Evolutionary conservation across 2,329 filamentous ascomycete species (phyloP), one percentile per base, ranked within the genome.

Genomic region (Amauroascus verrucosus): DNA sequence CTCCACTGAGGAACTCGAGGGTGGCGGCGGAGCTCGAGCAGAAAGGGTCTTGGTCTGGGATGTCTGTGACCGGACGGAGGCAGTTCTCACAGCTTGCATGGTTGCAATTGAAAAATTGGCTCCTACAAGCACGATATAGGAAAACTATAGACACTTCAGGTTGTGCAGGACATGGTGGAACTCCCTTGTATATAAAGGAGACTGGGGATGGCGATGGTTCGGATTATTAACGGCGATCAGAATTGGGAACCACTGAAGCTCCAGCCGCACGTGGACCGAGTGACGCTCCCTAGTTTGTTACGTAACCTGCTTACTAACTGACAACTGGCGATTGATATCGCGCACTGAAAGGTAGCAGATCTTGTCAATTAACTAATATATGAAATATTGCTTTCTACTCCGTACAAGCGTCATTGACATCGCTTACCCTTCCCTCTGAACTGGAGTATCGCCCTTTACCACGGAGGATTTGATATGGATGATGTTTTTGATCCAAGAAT

Each of bases 1-100:
- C 14, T 72, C 71, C 6, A 67, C 64, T 3, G 64, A 59, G 35
- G 66, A 65, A 30, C 59, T 51, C 43, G 65, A 61, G 32, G 67
- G 65, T 48, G 67, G 65, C 45, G 64, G 54, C 18, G 43, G 52
- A 45, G 47, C 45, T 16, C 45, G 45, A 20, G 46, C 47, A n/a
- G 52, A 32, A 33, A 44, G 11, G 22, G 37, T 22, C 18, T 49
- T 28, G 14, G 43, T 43, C 30, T 50, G 16, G 18, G 52, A 37
- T 9, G 43, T 14, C 14, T 48, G 44, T 9, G 51, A 41, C 24
- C 18, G 33, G 13, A 20, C 46, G n/a, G 46, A 14, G 20, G 46
- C 20, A 3, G 33, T 41, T 20, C 32, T 49, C 16, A 37, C 28
- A 22, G 43, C 35, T 22, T 46, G 59, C 59, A 61, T 67, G 43